These are phyloP conservation scores for Ustilago trichophora DNA, from an alignment of 1,284 basidiomycete genomes.

Conservation along the genomic window DNA sequence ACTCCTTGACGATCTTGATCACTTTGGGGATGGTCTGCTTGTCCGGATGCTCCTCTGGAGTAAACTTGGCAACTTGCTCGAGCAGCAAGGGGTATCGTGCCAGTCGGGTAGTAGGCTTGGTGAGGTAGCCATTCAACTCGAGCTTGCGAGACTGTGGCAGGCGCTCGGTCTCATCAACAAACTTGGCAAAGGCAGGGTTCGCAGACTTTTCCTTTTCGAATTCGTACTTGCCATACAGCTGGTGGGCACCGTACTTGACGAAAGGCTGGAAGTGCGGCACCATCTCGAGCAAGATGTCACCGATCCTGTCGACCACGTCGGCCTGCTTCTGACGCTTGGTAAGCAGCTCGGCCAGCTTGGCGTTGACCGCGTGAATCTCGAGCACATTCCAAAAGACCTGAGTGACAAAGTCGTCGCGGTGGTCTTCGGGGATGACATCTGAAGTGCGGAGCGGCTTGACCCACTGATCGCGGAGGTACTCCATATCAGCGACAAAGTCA, in stretches of 20 bases:
- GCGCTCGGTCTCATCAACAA: slow-evolving; percentile 93
- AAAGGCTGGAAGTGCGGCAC: slow-evolving; percentile 90
- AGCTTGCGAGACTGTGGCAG: slow-evolving; percentile 93
- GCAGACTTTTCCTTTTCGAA: slow-evolving; percentile 97
- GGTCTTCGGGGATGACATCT: slow-evolving; percentile 79
- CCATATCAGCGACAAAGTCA: slow-evolving; percentile 98
- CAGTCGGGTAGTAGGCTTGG: slow-evolving; percentile 93
- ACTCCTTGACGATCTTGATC: slow-evolving; percentile 81
- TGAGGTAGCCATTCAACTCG: slow-evolving; percentile 96
- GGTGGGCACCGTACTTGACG: slow-evolving; percentile 94
- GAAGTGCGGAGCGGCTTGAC: slow-evolving; percentile 79
- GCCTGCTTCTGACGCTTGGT: slow-evolving; percentile 94
- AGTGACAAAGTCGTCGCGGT: slow-evolving; percentile 85
- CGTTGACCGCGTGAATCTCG: slow-evolving; percentile 92
- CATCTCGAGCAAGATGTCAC: slow-evolving; percentile 87
- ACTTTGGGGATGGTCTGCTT: slow-evolving; percentile 82
- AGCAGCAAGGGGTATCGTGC: slow-evolving; percentile 94
- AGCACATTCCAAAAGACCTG: slow-evolving; percentile 99
- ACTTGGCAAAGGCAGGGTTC: slow-evolving; percentile 92
- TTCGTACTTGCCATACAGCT: slow-evolving; percentile 97
- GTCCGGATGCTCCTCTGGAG: slow-evolving; percentile 88
- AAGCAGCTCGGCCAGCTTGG: slow-evolving; percentile 86
- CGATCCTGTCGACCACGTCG: slow-evolving; percentile 89
- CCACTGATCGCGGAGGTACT: slow-evolving; percentile 94
- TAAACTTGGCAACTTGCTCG: slow-evolving; percentile 91